Percentiles rank a stretch among this genome's conserved stretches.
phyloP scores from a whole-genome alignment of 2,329 filamentous ascomycete species.

The Coniochaeta sp. region DNA sequence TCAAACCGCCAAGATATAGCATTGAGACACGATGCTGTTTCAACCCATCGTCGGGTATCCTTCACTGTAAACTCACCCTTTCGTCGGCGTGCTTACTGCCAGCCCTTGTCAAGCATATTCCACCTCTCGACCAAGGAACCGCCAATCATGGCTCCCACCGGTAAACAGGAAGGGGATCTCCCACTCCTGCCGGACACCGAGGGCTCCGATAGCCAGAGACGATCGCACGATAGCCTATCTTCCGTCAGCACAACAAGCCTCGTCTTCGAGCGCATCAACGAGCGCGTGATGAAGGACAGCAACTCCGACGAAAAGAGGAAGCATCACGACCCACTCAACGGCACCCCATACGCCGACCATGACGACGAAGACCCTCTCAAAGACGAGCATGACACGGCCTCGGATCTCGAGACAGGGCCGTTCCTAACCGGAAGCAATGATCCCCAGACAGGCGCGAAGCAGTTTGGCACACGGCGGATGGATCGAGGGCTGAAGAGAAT shows the following conservation, averaged over 20 bases:
- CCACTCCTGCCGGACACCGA: background rate
- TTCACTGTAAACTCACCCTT: background rate
- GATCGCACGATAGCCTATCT: slow-evolving; percentile 56
- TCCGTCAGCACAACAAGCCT: slow-evolving; percentile 78
- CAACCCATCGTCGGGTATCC: background rate
- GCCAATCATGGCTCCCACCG: background rate
- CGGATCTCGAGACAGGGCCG: slow-evolving; percentile 44
- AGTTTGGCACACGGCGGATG: slow-evolving; percentile 29
- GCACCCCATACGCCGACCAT: slow-evolving; percentile 14
- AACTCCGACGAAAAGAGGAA: slow-evolving; percentile 26
- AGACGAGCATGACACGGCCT: slow-evolving; percentile 27
- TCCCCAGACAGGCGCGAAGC: slow-evolving; percentile 32
- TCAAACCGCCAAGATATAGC: background rate
- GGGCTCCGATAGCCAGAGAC: slow-evolving; percentile 14
- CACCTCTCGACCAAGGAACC: background rate
- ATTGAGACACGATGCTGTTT: background rate
- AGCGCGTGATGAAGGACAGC: slow-evolving; percentile 29
- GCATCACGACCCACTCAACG: slow-evolving; percentile 11
- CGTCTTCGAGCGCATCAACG: slow-evolving; percentile 69
- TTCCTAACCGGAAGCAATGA: slow-evolving; percentile 35
- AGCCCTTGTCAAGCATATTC: background rate
- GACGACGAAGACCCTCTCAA: slow-evolving; percentile 31
- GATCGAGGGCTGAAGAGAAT: slow-evolving; percentile 58
- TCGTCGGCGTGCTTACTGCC: background rate
- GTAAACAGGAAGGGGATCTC: background rate